Evolutionary conservation across 2,329 filamentous ascomycete species (phyloP).

Genomic region (Aureobasidium subglaciale): DNA sequence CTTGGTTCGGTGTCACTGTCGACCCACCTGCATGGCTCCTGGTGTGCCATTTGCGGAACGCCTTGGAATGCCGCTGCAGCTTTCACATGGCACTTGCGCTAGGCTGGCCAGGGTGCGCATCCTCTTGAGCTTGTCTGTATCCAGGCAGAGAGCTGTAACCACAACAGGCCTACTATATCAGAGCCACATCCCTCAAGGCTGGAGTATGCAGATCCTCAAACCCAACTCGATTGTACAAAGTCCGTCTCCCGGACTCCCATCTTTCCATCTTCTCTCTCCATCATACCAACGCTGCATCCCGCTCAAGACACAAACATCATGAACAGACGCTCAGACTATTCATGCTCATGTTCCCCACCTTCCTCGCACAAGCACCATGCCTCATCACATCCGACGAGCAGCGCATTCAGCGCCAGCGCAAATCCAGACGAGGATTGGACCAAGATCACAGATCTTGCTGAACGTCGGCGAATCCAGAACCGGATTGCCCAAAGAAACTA

Average conservation of each 20-base stretch:
- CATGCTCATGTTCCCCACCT: constrained; percentile 35
- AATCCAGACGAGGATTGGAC: constrained; percentile 98
- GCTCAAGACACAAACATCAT: constrained; percentile 22
- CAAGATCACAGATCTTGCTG: constrained; percentile 94
- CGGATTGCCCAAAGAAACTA: constrained; percentile 97
- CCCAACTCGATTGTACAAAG: constrained; percentile 1
- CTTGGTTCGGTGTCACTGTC: constrained; percentile 13
- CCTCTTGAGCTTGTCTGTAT: constrained; percentile 15
- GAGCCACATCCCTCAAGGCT: constrained; percentile 13
- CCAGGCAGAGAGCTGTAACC: constrained; percentile 14
- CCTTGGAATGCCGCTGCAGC: constrained; percentile 14
- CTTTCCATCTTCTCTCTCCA: neutral
- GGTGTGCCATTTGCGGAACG: constrained; percentile 12
- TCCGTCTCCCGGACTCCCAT: neutral
- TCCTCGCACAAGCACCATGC: constrained; percentile 55
- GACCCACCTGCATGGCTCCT: constrained; percentile 11
- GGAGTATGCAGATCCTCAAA: constrained; percentile 1
- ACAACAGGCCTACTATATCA: constrained; percentile 15
- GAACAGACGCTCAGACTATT: constrained; percentile 40
- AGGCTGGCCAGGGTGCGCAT: constrained; percentile 12
- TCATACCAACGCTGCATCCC: neutral
- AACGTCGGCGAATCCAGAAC: constrained; percentile 91
- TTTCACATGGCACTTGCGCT: constrained; percentile 16
- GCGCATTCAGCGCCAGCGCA: constrained; percentile 87
- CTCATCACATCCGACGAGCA: constrained; percentile 71